Percentiles rank a stretch among this genome's conserved stretches.
phyloP scores from a whole-genome alignment of 768 basidiomycete genomes.

The Macrolepiota dolichaula region DNA sequence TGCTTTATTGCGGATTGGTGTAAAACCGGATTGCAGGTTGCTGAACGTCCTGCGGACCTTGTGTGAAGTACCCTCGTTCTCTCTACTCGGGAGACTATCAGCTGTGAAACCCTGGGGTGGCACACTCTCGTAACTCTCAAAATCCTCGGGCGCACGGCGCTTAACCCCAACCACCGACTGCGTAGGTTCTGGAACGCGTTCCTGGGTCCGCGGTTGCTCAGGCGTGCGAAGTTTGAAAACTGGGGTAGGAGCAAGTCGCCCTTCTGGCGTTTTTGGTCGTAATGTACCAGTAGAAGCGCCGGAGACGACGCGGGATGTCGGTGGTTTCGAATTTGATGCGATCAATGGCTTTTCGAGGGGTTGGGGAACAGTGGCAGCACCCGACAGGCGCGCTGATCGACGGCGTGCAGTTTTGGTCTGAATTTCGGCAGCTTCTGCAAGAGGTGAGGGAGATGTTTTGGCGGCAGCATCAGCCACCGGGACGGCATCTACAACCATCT shows the following conservation, averaged over 20 bases:
- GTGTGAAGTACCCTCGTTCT: conserved; percentile 47
- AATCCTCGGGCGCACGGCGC: conserved; percentile 74
- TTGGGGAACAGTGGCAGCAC: conserved; percentile 16
- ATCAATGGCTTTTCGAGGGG: conserved; percentile 16
- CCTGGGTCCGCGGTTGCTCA: conserved; percentile 29
- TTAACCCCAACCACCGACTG: conserved; percentile 59
- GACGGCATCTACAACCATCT: neutral
- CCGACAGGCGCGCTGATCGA: conserved; percentile 23
- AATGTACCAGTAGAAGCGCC: conserved; percentile 33
- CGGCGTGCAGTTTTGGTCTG: conserved; percentile 19
- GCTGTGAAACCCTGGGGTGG: conserved; percentile 65
- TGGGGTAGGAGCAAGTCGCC: conserved; percentile 28
- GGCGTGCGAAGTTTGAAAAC: conserved; percentile 56
- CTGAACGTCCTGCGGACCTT: conserved; percentile 58
- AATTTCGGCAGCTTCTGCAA: conserved; percentile 9
- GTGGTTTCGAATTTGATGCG: conserved; percentile 17
- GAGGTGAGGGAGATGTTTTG: conserved; percentile 13
- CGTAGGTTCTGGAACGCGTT: conserved; percentile 25
- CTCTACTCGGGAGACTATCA: conserved; percentile 45
- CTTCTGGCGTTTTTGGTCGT: conserved; percentile 55
- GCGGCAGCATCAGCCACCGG: neutral
- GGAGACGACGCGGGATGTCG: conserved; percentile 35
- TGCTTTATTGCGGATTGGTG: conserved; percentile 57
- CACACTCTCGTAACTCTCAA: conserved; percentile 51
- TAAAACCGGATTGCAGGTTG: conserved; percentile 64